These are phyloP conservation scores for Hebeloma cylindrosporum DNA, from an alignment of 768 basidiomycete species.

Conservation along the genomic window DNA sequence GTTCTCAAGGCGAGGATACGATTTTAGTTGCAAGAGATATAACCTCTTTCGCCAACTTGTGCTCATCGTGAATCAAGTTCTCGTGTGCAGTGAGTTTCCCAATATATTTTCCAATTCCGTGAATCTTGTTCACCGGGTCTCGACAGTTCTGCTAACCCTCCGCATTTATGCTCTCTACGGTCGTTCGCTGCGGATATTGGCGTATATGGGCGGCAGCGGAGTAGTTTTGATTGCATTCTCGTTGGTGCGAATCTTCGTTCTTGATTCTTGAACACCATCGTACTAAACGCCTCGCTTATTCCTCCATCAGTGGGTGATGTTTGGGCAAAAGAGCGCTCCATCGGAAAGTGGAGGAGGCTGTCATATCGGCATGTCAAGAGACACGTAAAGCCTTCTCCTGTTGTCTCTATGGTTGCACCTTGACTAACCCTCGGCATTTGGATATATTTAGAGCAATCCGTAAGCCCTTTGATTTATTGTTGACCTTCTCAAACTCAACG, in stretches of 20 bases:
- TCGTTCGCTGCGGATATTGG: constrained; percentile 37
- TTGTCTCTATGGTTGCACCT: background rate
- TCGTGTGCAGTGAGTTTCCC: constrained; percentile 46
- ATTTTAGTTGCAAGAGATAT: constrained; percentile 39
- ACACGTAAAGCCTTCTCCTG: constrained; percentile 27
- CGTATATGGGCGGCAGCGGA: constrained; percentile 33
- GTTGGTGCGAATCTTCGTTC: constrained; percentile 35
- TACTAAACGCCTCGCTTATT: no score
- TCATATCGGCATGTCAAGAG: constrained; percentile 30
- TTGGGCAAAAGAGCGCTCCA: constrained; percentile 35
- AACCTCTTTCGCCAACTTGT: constrained; percentile 41
- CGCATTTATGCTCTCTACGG: constrained; percentile 53
- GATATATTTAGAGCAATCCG: constrained; percentile 24
- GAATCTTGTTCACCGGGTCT: background rate
- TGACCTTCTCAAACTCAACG: no score
- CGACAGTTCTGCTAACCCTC: constrained; percentile 41
- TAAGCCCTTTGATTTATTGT: constrained; percentile 1
- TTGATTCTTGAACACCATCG: no score
- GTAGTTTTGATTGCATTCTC: constrained; percentile 29
- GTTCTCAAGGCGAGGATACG: background rate
- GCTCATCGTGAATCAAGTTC: constrained; percentile 43
- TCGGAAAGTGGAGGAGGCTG: constrained; percentile 31
- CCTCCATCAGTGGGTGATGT: constrained; percentile 46
- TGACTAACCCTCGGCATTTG: background rate
- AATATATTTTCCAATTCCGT: background rate